Evolutionary conservation across 2,329 filamentous ascomycete genomes (phyloP), one percentile per base, ranked within the genome.

Genomic region (Pseudogymnoascus sp.): DNA sequence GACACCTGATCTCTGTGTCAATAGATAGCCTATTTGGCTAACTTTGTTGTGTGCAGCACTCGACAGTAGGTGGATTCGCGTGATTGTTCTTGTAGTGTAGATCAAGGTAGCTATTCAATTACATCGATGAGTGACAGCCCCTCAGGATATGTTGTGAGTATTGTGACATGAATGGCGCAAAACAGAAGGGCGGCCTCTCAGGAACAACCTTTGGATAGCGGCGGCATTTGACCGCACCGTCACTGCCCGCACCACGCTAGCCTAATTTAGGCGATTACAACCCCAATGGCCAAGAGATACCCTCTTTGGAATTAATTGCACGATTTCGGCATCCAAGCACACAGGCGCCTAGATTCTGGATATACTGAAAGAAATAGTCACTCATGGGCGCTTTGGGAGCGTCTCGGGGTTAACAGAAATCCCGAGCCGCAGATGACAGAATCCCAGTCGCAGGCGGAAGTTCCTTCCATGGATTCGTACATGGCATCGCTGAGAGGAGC

Each of bases 261-360:
- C 49, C 42, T 18, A 56, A 56, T 56, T 56, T 56, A 56, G 49
- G 49, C 25, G 49, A 56, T 56, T 56, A 56, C 49, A 56, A 56
- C 49, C 49, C 49, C 49, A 56, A 56, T 56, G 25, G 49, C 25
- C 49, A 56, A 56, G 49, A 56, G 49, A 56, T 56, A 56, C n/a
- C 49, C 16, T 56, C 49, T 34, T 56, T 56, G 49, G 49, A 56
- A 18, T 56, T 34, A 56, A 56, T 34, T 56, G 49, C 28, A 12
- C 28, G 16, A 11, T 18, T 34, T 56, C 25, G 49, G 49, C 25
- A 56, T 34, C 49, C 49, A 34, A 34, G 49, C 49, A 34, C 49
- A 56, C 28, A 56, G 5, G 49, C 49, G 49, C 25, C 49, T 56
- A 56, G 49, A 56, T 34, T 56, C 49, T 56, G n/a, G 49, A 56